Evolutionary conservation across 2,329 filamentous ascomycete species (phyloP).

Genomic region (Metarhizium humberi): DNA sequence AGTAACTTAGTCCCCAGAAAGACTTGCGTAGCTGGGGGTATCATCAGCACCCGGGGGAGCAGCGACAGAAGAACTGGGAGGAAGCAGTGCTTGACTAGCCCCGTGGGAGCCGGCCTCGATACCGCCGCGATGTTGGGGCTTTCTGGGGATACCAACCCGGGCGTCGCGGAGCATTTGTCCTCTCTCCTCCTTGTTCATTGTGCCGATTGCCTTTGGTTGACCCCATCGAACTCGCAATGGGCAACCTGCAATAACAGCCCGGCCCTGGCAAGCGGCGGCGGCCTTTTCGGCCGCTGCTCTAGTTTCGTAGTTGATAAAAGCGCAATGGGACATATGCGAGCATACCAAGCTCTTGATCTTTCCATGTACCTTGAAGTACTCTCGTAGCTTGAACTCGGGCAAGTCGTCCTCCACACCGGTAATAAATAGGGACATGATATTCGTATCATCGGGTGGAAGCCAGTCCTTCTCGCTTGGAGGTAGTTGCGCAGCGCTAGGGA

Average conservation of each 20-base stretch:
- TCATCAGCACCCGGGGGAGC: constrained; percentile 73
- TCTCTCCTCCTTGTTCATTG: constrained; percentile 79
- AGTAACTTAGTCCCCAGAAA: constrained; percentile 61
- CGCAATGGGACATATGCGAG: constrained; percentile 94
- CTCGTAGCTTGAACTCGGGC: constrained; percentile 81
- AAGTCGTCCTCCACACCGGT: constrained; percentile 95
- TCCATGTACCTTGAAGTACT: constrained; percentile 82
- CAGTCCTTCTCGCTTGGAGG: constrained; percentile 81
- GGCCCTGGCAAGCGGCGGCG: constrained; percentile 75
- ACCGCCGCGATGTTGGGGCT: constrained; percentile 14
- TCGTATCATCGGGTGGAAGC: constrained; percentile 70
- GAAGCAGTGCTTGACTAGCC: background rate
- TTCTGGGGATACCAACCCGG: constrained; percentile 26
- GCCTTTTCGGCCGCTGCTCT: constrained; percentile 79
- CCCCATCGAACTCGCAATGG: constrained; percentile 89
- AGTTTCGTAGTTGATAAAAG: constrained; percentile 89
- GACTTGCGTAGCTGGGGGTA: constrained; percentile 68
- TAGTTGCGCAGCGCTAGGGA: constrained; percentile 62
- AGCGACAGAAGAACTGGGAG: constrained; percentile 40
- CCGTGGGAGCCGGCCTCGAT: constrained; percentile 30
- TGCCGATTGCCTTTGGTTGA: constrained; percentile 83
- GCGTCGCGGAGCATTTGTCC: constrained; percentile 72
- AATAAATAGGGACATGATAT: constrained; percentile 87
- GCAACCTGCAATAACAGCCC: constrained; percentile 82
- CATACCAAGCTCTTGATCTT: constrained; percentile 89